Evolutionary conservation across 345 rosid genomes (phyloP).

Genomic region (Populus pruinosa): DNA sequence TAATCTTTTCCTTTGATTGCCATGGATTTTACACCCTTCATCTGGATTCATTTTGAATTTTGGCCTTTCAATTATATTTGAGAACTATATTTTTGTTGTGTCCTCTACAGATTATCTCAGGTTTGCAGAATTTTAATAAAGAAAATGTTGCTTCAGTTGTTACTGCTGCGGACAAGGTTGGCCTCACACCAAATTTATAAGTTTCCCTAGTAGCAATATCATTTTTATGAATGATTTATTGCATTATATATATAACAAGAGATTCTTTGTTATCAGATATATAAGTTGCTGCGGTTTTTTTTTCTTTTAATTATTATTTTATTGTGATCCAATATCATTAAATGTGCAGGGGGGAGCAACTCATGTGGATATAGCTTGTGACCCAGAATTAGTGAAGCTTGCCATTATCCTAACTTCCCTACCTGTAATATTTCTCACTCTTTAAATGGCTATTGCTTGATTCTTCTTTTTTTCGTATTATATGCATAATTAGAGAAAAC

Average conservation of each 20-base stretch:
- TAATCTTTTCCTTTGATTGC: too few relatives aligned
- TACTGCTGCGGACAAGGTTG: constrained; percentile 63
- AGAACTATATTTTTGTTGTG: neutral
- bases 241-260: too few relatives aligned
- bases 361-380: constrained; percentile 68
- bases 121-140: constrained; percentile 48
- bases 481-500: too few relatives aligned
- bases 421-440: constrained; percentile 39
- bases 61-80: neutral
- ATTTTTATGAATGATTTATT: too few relatives aligned
- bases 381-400: constrained; percentile 57
- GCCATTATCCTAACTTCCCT: constrained; percentile 54
- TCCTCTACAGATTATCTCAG: constrained; percentile 45
- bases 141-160: constrained; percentile 56
- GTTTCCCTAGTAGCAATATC: too few relatives aligned
- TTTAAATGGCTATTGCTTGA: too few relatives aligned
- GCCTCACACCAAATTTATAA: neutral
- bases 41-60: too few relatives aligned
- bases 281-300: too few relatives aligned
- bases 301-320: neutral
- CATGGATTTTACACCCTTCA: too few relatives aligned
- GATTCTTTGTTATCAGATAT: too few relatives aligned
- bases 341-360: constrained; percentile 59
- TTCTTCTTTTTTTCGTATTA: too few relatives aligned
- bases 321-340: neutral